Base-by-base conservation (phyloP, 2,329 filamentous ascomycete genomes). In the Aspergillus candidus region DNA sequence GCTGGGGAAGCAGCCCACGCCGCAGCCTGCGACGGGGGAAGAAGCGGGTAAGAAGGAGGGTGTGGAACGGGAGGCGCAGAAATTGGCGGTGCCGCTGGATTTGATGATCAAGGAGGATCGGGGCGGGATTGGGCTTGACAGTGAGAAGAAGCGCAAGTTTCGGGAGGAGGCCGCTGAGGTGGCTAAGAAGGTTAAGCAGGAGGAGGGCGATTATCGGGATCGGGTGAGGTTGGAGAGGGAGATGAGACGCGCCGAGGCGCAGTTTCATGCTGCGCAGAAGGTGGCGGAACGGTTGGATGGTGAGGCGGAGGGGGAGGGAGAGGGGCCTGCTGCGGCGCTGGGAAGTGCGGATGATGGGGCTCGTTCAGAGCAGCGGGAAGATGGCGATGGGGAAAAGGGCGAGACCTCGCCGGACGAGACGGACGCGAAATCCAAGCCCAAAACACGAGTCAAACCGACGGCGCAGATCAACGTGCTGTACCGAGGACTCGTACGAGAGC, bases 81-180 rank as follows among this genome's bases (percentile, higher is more conserved):
- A 71, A 4, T 68, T 76, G 32, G 73, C 79, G 3, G 87, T 94
- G 62, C 93, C 93, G 0, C 80, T 98, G 46, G 74, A 79, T 30
- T 73, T 95, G 38, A 75, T 76, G 46, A 69, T 94, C 59, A 94
- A 93, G 63, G 85, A 89, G 41, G 85, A 85, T 57, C 77, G 86
- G 3, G 83, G 81, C 12, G 93, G 91, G 1, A 88, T 97, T 52
- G 91, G 93, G 0, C 69, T 91, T 56, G 88, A 93, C 51, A 81
- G 77, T 4, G 88, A 93, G 64, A 83, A 83, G 69, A 95, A 94
- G 72, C 76, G 88, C 52, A 90, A 85, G 60, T 68, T 78, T 15
- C 70, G 78, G 35, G 84, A 88, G 63, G 78, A 79, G 42, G 77
- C 76, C 4, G 79, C 77, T 51, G 64, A 67, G 30, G 61, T 73